Evolutionary conservation across 768 basidiomycete species (phyloP), one percentile per base, ranked within the genome.

Genomic region (Collybia sp.): DNA sequence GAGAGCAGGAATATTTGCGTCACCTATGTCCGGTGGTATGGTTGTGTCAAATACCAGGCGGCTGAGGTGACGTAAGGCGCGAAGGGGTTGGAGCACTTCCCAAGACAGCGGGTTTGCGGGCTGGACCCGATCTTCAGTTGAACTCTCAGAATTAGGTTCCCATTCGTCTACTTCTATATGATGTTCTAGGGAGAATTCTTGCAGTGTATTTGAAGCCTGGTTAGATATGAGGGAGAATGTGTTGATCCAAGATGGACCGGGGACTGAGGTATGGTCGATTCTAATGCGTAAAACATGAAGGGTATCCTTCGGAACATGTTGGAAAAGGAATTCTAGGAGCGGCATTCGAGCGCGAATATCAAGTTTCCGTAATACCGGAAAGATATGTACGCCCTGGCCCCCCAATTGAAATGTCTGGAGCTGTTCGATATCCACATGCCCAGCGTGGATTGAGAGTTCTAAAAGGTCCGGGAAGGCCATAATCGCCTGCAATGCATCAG

Each of bases 371-470:
- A 79, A 53, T 1, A 63, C 59, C 32, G 61, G 62, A 49, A 77
- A 72, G 44, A 59, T 58, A 30, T 30, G 20, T n/a, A 19, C 19
- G 32, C 47, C 32, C n/a, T 42, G 12, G 18, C 40, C 19, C 8
- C 8, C 25, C 8, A 25, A 25, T 41, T 42, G 55, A 43, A 30
- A 40, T 5, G 52, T 16, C 43, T 48, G 51, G 30, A 45, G 30
- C 25, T 57, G 44, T 30, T 53, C 32, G 4, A 50, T 30, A 17
- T 62, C 59, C 19, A 78, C 50, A 50, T 66, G 65, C 9, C 65
- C 60, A 1, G 68, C 72, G 44, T 79, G 75, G 9, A 78, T 43
- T 45, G 76, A 68, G 30, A 79, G 62, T 35, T 72, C 60, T 16
- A 45, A 46, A 45, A 79, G 66, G 25, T 37, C 34, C 8, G 69